Percentiles rank a stretch among this genome's conserved stretches.
These are phyloP conservation scores for Graphiopsis chlorocephala DNA, from an alignment of 2,329 filamentous ascomycete genomes.

Conservation along the genomic window DNA sequence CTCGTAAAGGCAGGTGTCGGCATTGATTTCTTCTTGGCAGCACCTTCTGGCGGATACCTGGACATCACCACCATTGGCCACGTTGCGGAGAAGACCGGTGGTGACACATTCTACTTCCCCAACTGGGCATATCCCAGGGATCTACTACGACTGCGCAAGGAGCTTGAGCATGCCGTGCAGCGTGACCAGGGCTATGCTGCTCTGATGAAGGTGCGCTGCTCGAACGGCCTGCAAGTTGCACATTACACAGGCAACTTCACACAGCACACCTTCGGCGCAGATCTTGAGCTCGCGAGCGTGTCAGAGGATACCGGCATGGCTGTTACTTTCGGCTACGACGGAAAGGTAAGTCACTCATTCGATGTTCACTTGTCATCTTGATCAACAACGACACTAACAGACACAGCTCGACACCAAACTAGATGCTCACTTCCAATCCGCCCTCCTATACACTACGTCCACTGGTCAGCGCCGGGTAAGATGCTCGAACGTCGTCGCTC, in stretches of 20 bases:
- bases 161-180: conserved; percentile 81
- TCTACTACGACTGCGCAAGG: conserved; percentile 74
- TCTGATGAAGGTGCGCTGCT: conserved; percentile 97
- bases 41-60: conserved; percentile 84
- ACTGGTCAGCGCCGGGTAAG: conserved; percentile 84
- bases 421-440: conserved; percentile 96
- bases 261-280: conserved; percentile 90
- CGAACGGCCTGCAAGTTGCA: conserved; percentile 88
- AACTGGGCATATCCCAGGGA: conserved; percentile 91
- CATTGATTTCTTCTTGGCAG: conserved; percentile 90
- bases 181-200: conserved; percentile 93
- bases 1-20: conserved; percentile 86
- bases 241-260: conserved; percentile 96
- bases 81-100: conserved; percentile 82
- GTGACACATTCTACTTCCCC: conserved; percentile 93
- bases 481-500: conserved; percentile 90
- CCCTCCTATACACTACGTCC: conserved; percentile 89
- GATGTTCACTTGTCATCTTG: not conserved
- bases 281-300: conserved; percentile 88
- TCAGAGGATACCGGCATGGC: conserved; percentile 92
- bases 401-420: conserved; percentile 78
- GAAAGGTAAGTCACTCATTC: conserved; percentile 55
- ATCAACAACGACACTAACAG: not conserved
- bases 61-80: conserved; percentile 92
- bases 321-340: conserved; percentile 91